phyloP scores from a whole-genome alignment of 2,329 filamentous ascomycete species.

The Aspergillus luchuensis region DNA sequence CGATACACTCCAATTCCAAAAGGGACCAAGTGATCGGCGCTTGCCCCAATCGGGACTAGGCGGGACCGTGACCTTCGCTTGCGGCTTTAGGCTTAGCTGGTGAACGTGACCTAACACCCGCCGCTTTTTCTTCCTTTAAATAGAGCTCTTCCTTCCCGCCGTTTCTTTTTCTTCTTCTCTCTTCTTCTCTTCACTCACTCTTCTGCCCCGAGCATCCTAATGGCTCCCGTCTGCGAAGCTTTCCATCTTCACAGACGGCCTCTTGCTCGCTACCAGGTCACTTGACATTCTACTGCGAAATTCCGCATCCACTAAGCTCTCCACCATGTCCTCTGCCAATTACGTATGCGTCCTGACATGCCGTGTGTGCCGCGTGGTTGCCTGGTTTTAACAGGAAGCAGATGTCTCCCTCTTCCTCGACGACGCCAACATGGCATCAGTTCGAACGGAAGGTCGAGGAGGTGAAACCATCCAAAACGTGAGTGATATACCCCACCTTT shows the following conservation, averaged over 20 bases:
- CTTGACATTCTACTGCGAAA: constrained; percentile 17
- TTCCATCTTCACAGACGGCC: constrained; percentile 38
- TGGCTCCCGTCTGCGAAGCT: constrained; percentile 40
- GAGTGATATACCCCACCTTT: constrained; percentile 46
- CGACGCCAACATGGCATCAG: constrained; percentile 68
- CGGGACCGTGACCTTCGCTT: constrained; percentile 35
- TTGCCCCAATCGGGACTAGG: constrained; percentile 31
- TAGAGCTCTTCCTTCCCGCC: constrained; percentile 13
- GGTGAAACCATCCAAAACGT: constrained; percentile 88
- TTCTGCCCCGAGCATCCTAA: constrained; percentile 23
- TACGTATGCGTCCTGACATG: constrained; percentile 44
- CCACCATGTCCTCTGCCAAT: constrained; percentile 44
- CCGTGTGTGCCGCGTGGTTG: constrained; percentile 31
- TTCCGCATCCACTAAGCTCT: background rate
- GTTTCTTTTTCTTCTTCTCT: constrained; percentile 26
- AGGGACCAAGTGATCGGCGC: constrained; percentile 15
- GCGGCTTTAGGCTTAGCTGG: constrained; percentile 19
- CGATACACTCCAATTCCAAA: background rate
- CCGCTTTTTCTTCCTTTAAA: constrained; percentile 23
- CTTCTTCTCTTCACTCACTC: constrained; percentile 18
- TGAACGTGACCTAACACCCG: constrained; percentile 26
- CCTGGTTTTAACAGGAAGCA: constrained; percentile 46
- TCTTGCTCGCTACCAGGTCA: constrained; percentile 20
- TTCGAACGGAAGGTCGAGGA: constrained; percentile 84
- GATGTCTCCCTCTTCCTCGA: constrained; percentile 72